Base-by-base conservation (phyloP, 2,329 filamentous ascomycete genomes). In the Arthrinium puccinioides region DNA sequence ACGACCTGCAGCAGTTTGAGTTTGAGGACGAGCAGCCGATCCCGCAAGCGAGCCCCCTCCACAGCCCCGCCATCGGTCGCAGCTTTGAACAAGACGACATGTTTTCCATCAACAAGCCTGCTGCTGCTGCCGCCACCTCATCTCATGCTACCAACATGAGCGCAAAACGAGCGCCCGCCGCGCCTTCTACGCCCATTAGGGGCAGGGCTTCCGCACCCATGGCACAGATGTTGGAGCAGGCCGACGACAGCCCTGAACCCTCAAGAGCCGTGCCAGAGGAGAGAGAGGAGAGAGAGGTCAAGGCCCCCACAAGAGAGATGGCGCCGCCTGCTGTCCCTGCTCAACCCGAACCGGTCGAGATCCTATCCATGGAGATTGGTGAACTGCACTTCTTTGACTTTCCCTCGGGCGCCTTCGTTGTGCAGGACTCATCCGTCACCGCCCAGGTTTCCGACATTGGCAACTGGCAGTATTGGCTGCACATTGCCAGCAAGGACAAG, bases 371-470 rank as follows among this genome's bases (percentile, higher is more conserved):
- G 42, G 84, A 94, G 48, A 66, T 70, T 6, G 88, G 84, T 1
- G 90, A 98, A 60, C 74, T 98, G 5, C 90, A 98, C 59, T 72
- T 98, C 44, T 98, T 92, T 57, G 90, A 98, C 55, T 90, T 96
- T 47, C 73, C 82, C 9, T 84, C 84, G 0, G 87, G 87, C 4
- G 82, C 88, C 0, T 98, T 98, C 56, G 73, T 90, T 21, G 61
- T 85, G 15, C 83, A 95, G 52, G 88, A 94, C 47, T 63, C 74
- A 1, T 72, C 77, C 3, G 81, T 96, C 24, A 76, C 77, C 27
- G 87, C 87, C 6, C 82, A 79, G 1, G 89, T 98, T 9, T 84
- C 81, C 0, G 90, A 97, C 55, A 74, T 88, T 37, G 90, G 89
- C 7, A 77, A 82, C 39, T 98, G 92, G 92, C 76, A 92, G 47